These are phyloP conservation scores for Daucus carota DNA, from an alignment of 129 eudicot genomes.

Conservation along the genomic window DNA sequence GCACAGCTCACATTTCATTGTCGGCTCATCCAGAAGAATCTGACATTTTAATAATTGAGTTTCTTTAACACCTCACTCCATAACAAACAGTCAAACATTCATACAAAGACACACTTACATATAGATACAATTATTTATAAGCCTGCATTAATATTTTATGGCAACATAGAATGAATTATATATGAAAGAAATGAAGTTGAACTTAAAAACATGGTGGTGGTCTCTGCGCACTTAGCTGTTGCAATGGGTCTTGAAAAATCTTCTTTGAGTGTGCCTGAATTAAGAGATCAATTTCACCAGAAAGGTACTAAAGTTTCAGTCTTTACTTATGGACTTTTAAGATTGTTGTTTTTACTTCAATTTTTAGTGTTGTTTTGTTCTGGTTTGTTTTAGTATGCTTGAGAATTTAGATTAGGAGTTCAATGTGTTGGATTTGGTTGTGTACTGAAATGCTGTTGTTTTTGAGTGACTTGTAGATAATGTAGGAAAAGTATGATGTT, in stretches of 20 bases:
- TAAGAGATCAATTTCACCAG: conserved; percentile 19
- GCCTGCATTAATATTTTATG: neutral
- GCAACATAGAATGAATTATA: neutral
- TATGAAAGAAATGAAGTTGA: conserved; percentile 31
- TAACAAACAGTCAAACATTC: neutral
- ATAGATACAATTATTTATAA: neutral
- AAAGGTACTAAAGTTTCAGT: conserved; percentile 25
- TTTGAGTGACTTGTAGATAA: neutral
- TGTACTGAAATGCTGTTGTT: neutral
- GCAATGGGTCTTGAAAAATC: conserved; percentile 36
- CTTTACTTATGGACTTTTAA: neutral
- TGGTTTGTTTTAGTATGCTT: neutral
- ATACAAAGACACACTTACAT: no score
- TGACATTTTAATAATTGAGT: neutral
- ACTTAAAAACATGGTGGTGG: conserved; percentile 32
- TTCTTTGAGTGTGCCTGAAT: conserved; percentile 20
- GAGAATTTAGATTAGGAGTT: neutral
- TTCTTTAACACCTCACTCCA: neutral
- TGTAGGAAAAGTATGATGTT: conserved; percentile 18
- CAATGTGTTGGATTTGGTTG: neutral
- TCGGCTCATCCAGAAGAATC: neutral
- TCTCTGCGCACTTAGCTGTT: conserved; percentile 37
- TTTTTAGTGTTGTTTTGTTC: neutral
- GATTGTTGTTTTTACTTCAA: neutral
- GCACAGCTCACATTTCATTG: neutral